phyloP scores from a whole-genome alignment of 2,329 filamentous ascomycete species.

The Phoma sp. region DNA sequence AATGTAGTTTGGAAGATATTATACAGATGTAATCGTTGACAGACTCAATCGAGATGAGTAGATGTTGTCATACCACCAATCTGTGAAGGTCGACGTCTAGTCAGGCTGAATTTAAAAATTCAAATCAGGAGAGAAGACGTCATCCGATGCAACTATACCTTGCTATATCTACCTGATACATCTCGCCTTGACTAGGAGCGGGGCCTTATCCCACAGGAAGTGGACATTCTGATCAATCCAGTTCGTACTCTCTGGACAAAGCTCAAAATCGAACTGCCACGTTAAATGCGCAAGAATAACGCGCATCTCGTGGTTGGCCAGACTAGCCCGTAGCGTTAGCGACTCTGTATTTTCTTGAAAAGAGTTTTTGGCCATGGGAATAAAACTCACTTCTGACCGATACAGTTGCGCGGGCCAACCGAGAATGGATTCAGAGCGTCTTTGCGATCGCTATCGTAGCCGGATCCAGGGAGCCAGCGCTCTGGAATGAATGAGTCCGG shows the following conservation, averaged over 20 bases:
- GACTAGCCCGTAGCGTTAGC: background rate
- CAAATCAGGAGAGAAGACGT: too few species aligned
- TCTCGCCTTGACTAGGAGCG: background rate
- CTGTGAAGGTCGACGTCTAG: too few species aligned
- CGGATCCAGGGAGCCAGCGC: constrained; percentile 44
- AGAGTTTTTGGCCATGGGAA: background rate
- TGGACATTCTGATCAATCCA: background rate
- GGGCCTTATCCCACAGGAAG: background rate
- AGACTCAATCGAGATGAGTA: too few species aligned
- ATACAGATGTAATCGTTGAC: too few species aligned
- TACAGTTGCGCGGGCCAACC: constrained; percentile 45
- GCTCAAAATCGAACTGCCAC: background rate
- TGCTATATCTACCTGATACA: too few species aligned
- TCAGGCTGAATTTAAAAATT: too few species aligned
- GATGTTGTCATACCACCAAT: too few species aligned
- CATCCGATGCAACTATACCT: too few species aligned
- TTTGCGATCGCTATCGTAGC: constrained; percentile 16
- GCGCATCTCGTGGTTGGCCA: background rate
- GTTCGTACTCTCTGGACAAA: background rate
- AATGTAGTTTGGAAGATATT: too few species aligned
- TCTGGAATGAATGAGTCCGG: constrained; percentile 49
- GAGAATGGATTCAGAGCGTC: background rate
- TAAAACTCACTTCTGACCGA: constrained; percentile 45
- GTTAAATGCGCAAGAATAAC: background rate
- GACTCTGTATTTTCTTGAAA: background rate